Evolutionary conservation across 805 yeast genomes (phyloP).

Genomic region (Grigorovia yakushimaensis): DNA sequence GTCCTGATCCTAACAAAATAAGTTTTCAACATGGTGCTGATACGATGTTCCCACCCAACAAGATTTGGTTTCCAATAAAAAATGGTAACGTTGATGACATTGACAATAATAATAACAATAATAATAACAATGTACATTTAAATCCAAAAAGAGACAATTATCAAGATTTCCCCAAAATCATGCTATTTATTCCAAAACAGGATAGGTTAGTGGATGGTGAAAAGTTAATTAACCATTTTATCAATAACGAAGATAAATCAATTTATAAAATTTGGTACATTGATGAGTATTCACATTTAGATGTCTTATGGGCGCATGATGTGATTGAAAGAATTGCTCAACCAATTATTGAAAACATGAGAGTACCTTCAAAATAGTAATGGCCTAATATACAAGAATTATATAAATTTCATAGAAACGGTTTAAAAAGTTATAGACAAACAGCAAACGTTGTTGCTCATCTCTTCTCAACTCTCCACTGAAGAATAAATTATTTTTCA

Average conservation of each 20-base stretch:
- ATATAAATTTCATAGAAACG: no score
- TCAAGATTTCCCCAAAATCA: conserved; percentile 44
- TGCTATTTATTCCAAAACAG: conserved; percentile 58
- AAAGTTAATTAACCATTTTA: conserved; percentile 54
- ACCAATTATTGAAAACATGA: conserved; percentile 31
- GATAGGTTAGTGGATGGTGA: conserved; percentile 76
- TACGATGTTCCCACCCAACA: conserved; percentile 41
- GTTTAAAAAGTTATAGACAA: no score
- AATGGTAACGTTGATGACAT: background rate
- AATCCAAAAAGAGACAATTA: conserved; percentile 29
- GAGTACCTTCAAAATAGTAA: conserved; percentile 2
- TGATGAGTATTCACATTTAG: conserved; percentile 71
- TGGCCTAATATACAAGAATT: background rate
- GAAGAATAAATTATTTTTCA: no score
- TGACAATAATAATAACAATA: background rate
- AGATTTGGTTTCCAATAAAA: conserved; percentile 42
- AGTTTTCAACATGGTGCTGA: conserved; percentile 33
- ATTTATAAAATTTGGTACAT: conserved; percentile 31
- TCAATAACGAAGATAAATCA: conserved; percentile 39
- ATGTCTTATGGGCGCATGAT: conserved; percentile 87
- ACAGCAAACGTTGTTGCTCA: no score
- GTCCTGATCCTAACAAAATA: conserved; percentile 30
- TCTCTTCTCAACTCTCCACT: no score
- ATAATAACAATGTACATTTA: conserved; percentile 10
- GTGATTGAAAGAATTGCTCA: conserved; percentile 56